Evolutionary conservation across 305 asterid genomes (phyloP).

Genomic region (Fraxinus platypoda): DNA sequence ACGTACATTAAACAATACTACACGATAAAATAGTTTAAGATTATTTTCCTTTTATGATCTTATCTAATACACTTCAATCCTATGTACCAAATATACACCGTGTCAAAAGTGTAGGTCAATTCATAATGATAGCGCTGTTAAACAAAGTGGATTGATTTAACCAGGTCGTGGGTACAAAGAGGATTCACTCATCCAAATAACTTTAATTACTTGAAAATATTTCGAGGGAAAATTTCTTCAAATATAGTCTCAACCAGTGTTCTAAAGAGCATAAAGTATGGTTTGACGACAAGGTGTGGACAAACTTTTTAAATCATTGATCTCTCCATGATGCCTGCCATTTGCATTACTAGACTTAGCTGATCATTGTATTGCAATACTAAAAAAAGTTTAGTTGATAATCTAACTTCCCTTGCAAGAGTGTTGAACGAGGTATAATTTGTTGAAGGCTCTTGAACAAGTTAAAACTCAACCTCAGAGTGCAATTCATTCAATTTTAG

Average conservation of each 20-base stretch:
- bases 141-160: neutral
- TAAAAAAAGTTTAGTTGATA: neutral
- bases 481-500: neutral
- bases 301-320: no score
- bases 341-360: neutral
- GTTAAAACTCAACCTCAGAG: neutral
- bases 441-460: neutral
- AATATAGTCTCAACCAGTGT: neutral
- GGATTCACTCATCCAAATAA: neutral
- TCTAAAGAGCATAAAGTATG: neutral
- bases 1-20: no score
- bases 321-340: neutral
- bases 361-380: neutral
- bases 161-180: neutral
- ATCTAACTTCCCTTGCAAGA: neutral
- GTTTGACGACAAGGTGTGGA: no score
- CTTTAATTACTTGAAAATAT: neutral
- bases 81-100: neutral
- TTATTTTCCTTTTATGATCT: neutral
- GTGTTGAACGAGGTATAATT: neutral
- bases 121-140: neutral
- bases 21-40: neutral
- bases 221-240: neutral
- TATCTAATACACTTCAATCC: neutral
- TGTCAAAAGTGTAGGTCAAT: neutral